Base-by-base conservation (phyloP, 75 land plant species). In the Adiantum capillusveneris region DNA sequence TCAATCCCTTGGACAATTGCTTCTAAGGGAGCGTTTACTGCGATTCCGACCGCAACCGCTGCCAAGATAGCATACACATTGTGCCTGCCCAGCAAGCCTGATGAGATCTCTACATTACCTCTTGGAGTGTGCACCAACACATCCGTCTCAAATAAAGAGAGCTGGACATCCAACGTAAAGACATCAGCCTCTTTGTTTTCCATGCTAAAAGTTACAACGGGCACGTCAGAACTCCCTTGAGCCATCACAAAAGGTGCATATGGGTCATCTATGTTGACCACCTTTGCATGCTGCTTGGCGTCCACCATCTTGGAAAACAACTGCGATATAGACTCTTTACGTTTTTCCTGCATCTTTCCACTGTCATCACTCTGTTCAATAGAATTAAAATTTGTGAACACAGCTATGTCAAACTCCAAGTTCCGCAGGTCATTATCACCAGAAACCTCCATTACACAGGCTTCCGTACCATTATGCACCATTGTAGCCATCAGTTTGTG, bases 361-460 rank as follows among this genome's bases (percentile, higher is more conserved):
- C 76, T 72, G 64, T 72, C 54, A 65, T 69, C 65, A 49, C 82
- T 82, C 20, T 76, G 82, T 44, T 88, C 79, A 29, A 76, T 79
- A 56, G 82, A 58, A 54, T 85, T 77, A 56, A 85, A 58, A 54
- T 85, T 77, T 1, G 80, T 84, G 56, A 88, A 85, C 44, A 93
- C 87, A 0, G 98, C 95, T 65, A 93, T 72, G 66, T 93, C 96
- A 65, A 85, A 85, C 70, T 93, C 98, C 34, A 93, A 69, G 20
- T 81, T 84, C 14, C 48, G 69, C 3, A 64, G 78, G 41, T 83
- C 64, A 1, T 69, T 84, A 39, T 80, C 79, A 20, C 83, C 79
- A 14, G 96, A 85, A 63, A 84, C 83, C 76, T 93, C 98, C 87
- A 89, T 79, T 26, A 85, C 84, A 60, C 92, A 84, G 1, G 84